Evolutionary conservation across 495 filamentous ascomycete genomes (phyloP), one percentile per base, ranked within the genome.

Genomic region (Achaetomiella virescens): DNA sequence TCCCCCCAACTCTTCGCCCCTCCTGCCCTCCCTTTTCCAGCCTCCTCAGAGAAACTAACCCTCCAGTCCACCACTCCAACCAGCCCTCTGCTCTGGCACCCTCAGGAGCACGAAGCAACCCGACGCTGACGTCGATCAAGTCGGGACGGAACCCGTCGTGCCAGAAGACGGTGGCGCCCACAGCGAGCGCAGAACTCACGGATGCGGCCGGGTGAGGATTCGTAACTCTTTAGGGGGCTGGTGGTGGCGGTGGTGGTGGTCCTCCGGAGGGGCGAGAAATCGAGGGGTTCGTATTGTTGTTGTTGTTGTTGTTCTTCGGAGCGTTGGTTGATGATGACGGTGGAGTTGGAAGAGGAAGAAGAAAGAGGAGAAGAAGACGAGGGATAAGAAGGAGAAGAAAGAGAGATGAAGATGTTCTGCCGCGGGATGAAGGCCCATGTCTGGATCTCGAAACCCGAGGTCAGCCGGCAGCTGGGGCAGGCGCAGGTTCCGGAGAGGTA

Each of bases 151-250:
- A 66, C 24, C 74, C 69, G 38, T 78, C 76, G 63, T 83, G 79
- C 80, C 82, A 89, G 65, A 88, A 89, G 1, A 84, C 76, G 0
- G 77, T 85, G 1, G 85, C 85, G 1, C 85, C n/a, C 85, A 61
- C 87, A 89, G 5, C 48, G 59, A 0, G 66, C 59, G 63, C 86
- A 89, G 62, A 88, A 88, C 48, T 85, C 78, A n/a, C 86, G 72
- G 38, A 72, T 73, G 2, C 83, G 77, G 1, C 72, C 73, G 0
- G 74, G 66, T 2, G 80, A 81, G 58, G 81, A 84, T 7, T 70
- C 62, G 65, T 85, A 84, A 20, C 54, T 67, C 53, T 69, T 74
- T 63, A 87, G 24, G 1, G 48, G 68, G 20, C 43, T 10, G 6
- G n/a, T 25, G 1, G 72, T 77, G 5, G 78, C 77, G 7, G 66